Percentiles rank a stretch among this genome's conserved stretches.
These are phyloP conservation scores for Venturia carpophila DNA, from an alignment of 2,329 filamentous ascomycete species.

Conservation along the genomic window DNA sequence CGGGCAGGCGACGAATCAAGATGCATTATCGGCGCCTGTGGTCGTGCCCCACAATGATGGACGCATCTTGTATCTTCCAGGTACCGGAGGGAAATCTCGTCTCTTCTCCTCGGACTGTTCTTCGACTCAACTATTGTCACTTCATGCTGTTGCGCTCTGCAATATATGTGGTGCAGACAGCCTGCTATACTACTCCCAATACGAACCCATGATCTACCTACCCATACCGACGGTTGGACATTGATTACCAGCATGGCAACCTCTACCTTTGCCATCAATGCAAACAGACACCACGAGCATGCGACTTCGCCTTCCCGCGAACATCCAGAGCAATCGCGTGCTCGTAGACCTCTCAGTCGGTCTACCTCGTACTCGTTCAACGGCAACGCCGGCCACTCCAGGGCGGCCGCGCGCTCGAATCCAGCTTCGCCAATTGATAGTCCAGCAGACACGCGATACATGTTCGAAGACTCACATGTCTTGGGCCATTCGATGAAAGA, in stretches of 20 bases:
- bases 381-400: neutral
- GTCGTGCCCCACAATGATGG: neutral
- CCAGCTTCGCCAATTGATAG: neutral
- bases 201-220: neutral
- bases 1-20: constrained; percentile 9
- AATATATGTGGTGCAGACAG: constrained; percentile 10
- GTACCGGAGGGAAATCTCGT: neutral
- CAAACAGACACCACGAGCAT: neutral
- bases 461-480: constrained; percentile 4
- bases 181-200: neutral
- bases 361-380: constrained; percentile 10
- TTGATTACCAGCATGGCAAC: constrained; percentile 1
- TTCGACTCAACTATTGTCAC: neutral
- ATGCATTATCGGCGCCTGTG: neutral
- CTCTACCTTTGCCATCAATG: constrained; percentile 7
- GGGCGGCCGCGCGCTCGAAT: neutral
- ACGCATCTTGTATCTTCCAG: neutral
- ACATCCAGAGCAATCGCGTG: neutral
- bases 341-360: constrained; percentile 5
- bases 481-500: constrained; percentile 8
- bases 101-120: neutral
- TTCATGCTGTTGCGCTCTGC: neutral
- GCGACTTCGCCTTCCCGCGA: neutral
- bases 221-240: neutral
- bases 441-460: neutral